These are phyloP conservation scores for Didymella pinodella DNA, from an alignment of 2,329 filamentous ascomycete species.

Conservation along the genomic window DNA sequence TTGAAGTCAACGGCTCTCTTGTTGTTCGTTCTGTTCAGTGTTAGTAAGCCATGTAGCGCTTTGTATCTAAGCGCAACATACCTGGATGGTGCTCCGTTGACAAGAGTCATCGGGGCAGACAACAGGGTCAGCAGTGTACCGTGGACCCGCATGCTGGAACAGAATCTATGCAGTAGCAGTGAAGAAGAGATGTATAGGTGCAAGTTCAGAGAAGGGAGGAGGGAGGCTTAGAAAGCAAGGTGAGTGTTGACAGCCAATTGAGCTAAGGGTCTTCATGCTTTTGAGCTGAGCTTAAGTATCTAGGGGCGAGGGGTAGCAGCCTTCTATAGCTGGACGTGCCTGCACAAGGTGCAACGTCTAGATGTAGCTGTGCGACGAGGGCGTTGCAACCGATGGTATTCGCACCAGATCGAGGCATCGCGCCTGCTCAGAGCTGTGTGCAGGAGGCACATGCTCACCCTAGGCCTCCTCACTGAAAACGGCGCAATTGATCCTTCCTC, in stretches of 20 bases:
- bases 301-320: conserved; percentile 1
- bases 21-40: background rate
- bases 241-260: background rate
- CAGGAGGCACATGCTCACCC: conserved; percentile 5
- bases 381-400: conserved; percentile 1
- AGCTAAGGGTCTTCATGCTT: background rate
- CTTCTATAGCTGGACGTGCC: background rate
- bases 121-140: conserved; percentile 23
- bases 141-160: conserved; percentile 20
- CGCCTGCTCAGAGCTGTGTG: background rate
- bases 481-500: too few relatives aligned
- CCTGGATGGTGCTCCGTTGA: conserved; percentile 30
- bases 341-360: conserved; percentile 5
- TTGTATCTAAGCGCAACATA: conserved; percentile 6
- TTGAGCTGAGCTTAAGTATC: background rate
- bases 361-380: background rate
- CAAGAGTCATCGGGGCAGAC: conserved; percentile 18
- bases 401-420: background rate
- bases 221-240: background rate
- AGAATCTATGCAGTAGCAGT: too few relatives aligned
- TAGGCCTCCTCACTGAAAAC: background rate
- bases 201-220: too few relatives aligned
- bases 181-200: background rate
- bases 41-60: conserved; percentile 3
- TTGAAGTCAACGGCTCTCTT: conserved; percentile 37